Evolutionary conservation across 202 grass and related monocot genomes (phyloP).

Genomic region (Saccharum hybrid): DNA sequence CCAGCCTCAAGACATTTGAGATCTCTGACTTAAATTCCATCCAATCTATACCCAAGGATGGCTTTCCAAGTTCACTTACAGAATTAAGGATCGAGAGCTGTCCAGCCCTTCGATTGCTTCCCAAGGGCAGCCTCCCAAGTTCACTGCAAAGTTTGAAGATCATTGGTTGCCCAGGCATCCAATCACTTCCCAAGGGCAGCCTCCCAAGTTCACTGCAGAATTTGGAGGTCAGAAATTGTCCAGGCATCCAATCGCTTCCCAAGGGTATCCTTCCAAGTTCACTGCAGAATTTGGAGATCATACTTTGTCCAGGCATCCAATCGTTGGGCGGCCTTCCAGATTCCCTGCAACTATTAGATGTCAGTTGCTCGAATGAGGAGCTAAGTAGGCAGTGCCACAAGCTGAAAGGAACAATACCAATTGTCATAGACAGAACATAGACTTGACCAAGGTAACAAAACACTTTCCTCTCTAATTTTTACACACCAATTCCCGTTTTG

Average conservation of each 20-base stretch:
- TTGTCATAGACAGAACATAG: background rate
- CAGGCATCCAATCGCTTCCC: too few relatives aligned
- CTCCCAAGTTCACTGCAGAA: background rate
- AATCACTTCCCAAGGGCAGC: background rate
- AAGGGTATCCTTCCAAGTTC: too few relatives aligned
- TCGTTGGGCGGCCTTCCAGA: background rate
- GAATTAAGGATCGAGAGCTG: accelerated
- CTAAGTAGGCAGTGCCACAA: background rate
- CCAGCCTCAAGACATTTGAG: background rate
- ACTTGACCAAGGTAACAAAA: too few relatives aligned
- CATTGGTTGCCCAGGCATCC: background rate
- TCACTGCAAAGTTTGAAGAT: background rate
- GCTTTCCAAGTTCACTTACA: background rate
- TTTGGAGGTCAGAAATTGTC: too few relatives aligned
- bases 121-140: background rate
- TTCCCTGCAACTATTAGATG: background rate
- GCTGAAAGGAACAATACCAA: background rate
- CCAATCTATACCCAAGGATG: background rate
- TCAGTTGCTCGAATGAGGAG: background rate
- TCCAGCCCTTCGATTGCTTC: background rate
- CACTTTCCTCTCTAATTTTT: too few relatives aligned
- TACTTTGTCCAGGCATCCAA: too few relatives aligned
- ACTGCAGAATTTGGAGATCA: too few relatives aligned
- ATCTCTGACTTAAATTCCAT: accelerated
- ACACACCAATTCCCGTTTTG: background rate